phyloP scores from a whole-genome alignment of 345 rosid genomes.

The Syzygium grande region DNA sequence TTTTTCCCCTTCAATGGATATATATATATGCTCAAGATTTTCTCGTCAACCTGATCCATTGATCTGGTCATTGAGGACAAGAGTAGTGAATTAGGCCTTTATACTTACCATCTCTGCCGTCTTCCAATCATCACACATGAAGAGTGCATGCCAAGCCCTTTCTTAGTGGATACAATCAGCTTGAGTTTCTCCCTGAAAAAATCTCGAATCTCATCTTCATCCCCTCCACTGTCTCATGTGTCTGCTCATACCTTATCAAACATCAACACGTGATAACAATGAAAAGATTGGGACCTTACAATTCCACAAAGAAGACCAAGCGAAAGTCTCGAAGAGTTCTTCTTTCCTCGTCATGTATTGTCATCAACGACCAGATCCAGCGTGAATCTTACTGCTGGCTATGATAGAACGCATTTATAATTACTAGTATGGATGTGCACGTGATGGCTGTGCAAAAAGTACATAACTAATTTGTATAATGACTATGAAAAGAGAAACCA shows the following conservation, averaged over 20 bases:
- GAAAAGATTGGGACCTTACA: not conserved
- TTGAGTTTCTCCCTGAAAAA: not conserved
- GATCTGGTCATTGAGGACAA: not conserved
- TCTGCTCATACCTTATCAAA: not conserved
- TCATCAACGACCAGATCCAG: not conserved
- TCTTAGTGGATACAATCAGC: not conserved
- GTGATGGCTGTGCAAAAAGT: not conserved
- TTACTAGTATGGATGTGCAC: not conserved
- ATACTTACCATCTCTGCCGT: not conserved
- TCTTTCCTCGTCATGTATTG: not conserved
- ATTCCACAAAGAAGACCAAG: not conserved
- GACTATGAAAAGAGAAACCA: not conserved
- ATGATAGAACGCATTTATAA: not conserved
- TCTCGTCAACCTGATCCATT: not conserved
- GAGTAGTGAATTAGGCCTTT: not conserved
- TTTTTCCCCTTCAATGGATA: not conserved
- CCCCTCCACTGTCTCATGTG: not conserved
- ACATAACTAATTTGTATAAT: not conserved
- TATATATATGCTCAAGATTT: not conserved
- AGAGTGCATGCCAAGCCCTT: not conserved
- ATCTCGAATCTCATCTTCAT: not conserved
- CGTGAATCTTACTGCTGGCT: not conserved
- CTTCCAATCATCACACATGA: not conserved
- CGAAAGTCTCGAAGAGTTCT: not conserved
- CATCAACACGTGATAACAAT: not conserved